phyloP scores from a whole-genome alignment of 2,329 filamentous ascomycete species.

The Purpureocillium lavendulum region DNA sequence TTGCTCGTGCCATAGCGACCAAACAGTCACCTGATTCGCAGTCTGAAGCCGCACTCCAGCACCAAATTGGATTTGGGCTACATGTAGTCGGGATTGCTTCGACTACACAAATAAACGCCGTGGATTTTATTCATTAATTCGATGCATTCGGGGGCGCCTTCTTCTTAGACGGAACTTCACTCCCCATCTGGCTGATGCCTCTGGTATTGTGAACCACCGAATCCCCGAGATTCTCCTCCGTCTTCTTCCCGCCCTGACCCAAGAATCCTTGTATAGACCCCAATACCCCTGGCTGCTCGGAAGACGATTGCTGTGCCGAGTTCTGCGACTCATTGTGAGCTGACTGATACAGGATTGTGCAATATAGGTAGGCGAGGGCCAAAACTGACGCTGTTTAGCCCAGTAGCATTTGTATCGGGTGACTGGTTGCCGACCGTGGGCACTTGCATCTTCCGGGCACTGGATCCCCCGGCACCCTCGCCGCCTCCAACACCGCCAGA shows the following conservation, averaged over 20 bases:
- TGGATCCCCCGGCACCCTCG: slow-evolving; percentile 17
- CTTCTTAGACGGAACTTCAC: slow-evolving; percentile 2
- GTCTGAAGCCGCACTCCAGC: too few relatives aligned
- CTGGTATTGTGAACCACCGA: slow-evolving; percentile 4
- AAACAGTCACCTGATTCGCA: too few relatives aligned
- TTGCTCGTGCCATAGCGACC: too few relatives aligned
- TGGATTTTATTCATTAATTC: too few relatives aligned
- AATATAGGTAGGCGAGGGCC: too few relatives aligned
- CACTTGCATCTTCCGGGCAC: slow-evolving; percentile 19
- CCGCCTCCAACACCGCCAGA: slow-evolving; percentile 24
- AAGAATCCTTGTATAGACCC: slow-evolving; percentile 13
- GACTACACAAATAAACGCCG: too few relatives aligned
- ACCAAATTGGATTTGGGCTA: too few relatives aligned
- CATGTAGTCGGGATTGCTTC: too few relatives aligned
- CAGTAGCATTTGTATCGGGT: slow-evolving; percentile 2
- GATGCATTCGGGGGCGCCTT: too few relatives aligned
- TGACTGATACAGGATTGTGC: too few relatives aligned
- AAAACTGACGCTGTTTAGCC: neutral
- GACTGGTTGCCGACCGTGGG: slow-evolving; percentile 7
- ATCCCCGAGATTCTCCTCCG: slow-evolving; percentile 4
- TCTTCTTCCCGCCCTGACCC: slow-evolving; percentile 12
- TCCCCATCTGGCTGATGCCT: slow-evolving; percentile 3
- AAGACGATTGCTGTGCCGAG: too few relatives aligned
- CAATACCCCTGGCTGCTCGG: slow-evolving; percentile 2
- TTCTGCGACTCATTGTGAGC: neutral